Evolutionary conservation across 306 rosid species (phyloP).

Genomic region (Castanea sativa): DNA sequence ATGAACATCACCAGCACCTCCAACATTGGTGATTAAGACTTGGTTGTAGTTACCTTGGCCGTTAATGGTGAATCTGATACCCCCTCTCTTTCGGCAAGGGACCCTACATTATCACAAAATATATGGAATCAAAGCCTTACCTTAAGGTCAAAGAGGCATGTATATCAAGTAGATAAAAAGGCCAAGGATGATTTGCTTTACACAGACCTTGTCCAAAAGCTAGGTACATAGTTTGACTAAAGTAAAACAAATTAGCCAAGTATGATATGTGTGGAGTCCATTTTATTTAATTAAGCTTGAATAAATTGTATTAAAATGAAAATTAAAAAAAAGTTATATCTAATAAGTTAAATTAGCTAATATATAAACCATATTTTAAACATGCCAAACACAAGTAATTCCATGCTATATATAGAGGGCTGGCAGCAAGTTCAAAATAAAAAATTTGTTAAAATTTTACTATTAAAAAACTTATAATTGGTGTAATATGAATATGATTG

Average conservation of each 20-base stretch:
- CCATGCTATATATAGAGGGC: neutral
- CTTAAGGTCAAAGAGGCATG: neutral
- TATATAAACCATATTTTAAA: too few species aligned
- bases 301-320: too few species aligned
- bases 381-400: neutral
- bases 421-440: neutral
- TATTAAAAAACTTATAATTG: too few species aligned
- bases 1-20: slow-evolving; percentile 75
- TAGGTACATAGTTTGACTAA: neutral
- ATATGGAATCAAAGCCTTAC: neutral
- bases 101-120: slow-evolving; percentile 37
- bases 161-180: neutral
- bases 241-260: neutral
- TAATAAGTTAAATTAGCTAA: too few species aligned
- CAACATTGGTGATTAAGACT: slow-evolving; percentile 74
- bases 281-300: too few species aligned
- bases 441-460: too few species aligned
- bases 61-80: slow-evolving; percentile 79
- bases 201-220: neutral
- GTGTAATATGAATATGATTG: too few species aligned
- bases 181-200: neutral
- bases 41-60: slow-evolving; percentile 76
- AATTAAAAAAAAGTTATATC: too few species aligned
- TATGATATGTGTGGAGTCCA: too few species aligned
- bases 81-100: slow-evolving; percentile 67